These are phyloP conservation scores for Allantophomopsis lycopodina DNA, from an alignment of 2,329 filamentous ascomycete species.

Conservation along the genomic window DNA sequence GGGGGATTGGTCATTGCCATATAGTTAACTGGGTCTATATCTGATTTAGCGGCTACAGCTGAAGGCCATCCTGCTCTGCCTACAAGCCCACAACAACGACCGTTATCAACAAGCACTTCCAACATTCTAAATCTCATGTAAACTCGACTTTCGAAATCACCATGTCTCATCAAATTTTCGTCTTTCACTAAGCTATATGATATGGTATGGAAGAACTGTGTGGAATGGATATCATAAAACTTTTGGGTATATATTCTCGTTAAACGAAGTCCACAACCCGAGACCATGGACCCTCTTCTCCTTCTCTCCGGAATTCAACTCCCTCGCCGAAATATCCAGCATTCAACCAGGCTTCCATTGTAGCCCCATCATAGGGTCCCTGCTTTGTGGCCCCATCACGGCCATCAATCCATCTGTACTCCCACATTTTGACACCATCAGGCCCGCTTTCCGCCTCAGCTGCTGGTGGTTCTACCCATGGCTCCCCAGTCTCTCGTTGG, in stretches of 20 bases:
- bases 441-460: slow-evolving; percentile 16
- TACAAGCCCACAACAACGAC: too few relatives aligned
- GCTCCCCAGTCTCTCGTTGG: slow-evolving; percentile 71
- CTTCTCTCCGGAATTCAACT: slow-evolving; percentile 60
- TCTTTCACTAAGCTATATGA: too few relatives aligned
- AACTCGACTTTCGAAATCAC: too few relatives aligned
- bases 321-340: slow-evolving; percentile 89
- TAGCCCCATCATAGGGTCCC: slow-evolving; percentile 72
- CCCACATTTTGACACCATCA: slow-evolving; percentile 47
- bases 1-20: too few relatives aligned
- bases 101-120: too few relatives aligned
- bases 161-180: too few relatives aligned
- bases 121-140: too few relatives aligned
- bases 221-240: too few relatives aligned
- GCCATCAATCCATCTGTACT: slow-evolving; percentile 86
- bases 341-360: slow-evolving; percentile 84
- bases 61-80: too few relatives aligned
- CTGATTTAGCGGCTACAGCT: too few relatives aligned
- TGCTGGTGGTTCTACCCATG: slow-evolving; percentile 52
- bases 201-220: too few relatives aligned
- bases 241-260: background rate
- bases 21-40: too few relatives aligned
- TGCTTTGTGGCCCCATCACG: slow-evolving; percentile 67
- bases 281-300: slow-evolving; percentile 28
- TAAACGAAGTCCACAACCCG: slow-evolving; percentile 19